Base-by-base conservation (phyloP, 1,284 basidiomycete genomes). In the Papiliotrema nemorosa region DNA sequence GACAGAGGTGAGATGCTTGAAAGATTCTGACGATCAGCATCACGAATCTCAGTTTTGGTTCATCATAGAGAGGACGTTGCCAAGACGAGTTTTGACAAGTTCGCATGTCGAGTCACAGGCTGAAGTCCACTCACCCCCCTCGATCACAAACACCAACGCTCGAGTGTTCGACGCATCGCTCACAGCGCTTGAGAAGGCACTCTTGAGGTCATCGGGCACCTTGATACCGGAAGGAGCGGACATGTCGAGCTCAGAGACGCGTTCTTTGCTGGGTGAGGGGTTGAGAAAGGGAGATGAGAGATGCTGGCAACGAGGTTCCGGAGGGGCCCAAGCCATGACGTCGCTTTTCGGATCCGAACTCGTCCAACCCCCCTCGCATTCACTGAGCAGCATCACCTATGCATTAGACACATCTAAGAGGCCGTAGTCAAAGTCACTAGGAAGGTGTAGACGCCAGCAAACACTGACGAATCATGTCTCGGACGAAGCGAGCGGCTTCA, bases 171-270 rank as follows among this genome's bases (percentile, higher is more conserved):
- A 53, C 5, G 59, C 58, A 42, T 60, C 58, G 48, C 47, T 44
- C 43, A 57, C 52, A 0, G 71, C 72, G 2, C 50, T 44, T 5
- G 65, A 53, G 55, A 73, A 75, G 3, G 72, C 66, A 14, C 62
- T 46, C 14, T 64, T 53, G 27, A 75, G 55, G 16, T 60, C 49
- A 18, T 58, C 52, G 5, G 73, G 66, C 7, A 75, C 71, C 44
- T 68, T 65, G 64, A 75, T 69, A 31, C 73, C 73, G 21, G 73
- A 75, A 13, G 66, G 69, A 34, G 71, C 70, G 42, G 73, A 75
- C 73, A 75, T 75, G 51, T 22, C 53, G 50, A n/a, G n/a, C n/a
- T n/a, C n/a, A n/a, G n/a, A n/a, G 25, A 21, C n/a, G 16, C 25
- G 27, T 14, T 21, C 22, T 18, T 16, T 26, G 20, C n/a, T n/a